phyloP scores from a whole-genome alignment of 2,329 filamentous ascomycete genomes.

The Alternaria sp. region DNA sequence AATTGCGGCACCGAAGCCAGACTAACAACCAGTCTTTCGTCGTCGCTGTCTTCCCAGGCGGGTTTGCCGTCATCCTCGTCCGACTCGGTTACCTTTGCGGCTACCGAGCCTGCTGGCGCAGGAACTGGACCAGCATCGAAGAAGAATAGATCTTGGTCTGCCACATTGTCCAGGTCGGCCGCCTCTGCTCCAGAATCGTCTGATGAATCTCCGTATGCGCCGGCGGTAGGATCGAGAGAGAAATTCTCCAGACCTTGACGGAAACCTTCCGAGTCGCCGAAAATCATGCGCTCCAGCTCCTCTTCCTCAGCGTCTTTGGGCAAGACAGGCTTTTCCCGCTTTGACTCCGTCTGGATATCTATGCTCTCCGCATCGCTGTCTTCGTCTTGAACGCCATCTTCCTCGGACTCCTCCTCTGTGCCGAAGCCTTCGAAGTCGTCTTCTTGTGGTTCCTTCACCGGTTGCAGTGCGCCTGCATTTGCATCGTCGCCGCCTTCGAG shows the following conservation, averaged over 20 bases:
- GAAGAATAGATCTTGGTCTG: constrained; percentile 87
- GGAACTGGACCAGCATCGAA: constrained; percentile 72
- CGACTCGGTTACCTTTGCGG: constrained; percentile 51
- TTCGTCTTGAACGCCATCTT: constrained; percentile 10
- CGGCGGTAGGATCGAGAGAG: constrained; percentile 54
- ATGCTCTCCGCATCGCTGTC: constrained; percentile 34
- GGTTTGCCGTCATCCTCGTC: constrained; percentile 57
- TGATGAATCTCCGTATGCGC: constrained; percentile 38
- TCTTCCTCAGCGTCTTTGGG: constrained; percentile 85
- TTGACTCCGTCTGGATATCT: constrained; percentile 30
- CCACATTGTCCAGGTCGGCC: constrained; percentile 67
- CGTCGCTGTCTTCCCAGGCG: constrained; percentile 95
- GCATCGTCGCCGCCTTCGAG: constrained; percentile 35
- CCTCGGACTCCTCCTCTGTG: constrained; percentile 19
- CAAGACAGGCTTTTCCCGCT: constrained; percentile 35
- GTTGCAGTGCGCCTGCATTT: constrained; percentile 36
- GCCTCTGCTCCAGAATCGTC: constrained; percentile 59
- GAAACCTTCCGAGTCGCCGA: constrained; percentile 88
- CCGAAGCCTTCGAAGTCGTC: constrained; percentile 42
- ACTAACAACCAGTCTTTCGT: constrained; percentile 86
- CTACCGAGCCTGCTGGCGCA: constrained; percentile 52
- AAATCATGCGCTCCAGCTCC: constrained; percentile 86
- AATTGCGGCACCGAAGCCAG: constrained; percentile 78
- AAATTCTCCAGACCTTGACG: constrained; percentile 74
- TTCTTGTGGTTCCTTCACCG: constrained; percentile 24